Percentiles rank a stretch among this genome's conserved stretches.
phyloP scores from a whole-genome alignment of 2,329 filamentous ascomycete genomes.

The Neurospora sp. region DNA sequence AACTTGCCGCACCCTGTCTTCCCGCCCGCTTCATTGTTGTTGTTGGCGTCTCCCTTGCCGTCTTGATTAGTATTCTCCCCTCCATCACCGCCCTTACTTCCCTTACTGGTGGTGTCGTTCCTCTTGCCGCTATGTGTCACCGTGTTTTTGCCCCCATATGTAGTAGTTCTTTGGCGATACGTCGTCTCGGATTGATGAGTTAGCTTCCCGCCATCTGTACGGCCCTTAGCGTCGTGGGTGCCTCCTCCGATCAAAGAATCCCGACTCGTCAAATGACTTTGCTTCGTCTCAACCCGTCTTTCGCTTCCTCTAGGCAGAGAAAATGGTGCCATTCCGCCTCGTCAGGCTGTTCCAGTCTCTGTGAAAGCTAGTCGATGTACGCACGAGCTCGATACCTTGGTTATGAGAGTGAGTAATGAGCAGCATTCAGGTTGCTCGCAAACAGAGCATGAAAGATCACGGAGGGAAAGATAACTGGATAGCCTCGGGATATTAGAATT shows the following conservation, averaged over 20 bases:
- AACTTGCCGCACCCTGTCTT: neutral
- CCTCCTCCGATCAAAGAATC: neutral
- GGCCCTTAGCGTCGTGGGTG: neutral
- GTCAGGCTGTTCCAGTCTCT: neutral
- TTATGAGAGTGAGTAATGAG: neutral
- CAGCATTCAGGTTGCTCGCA: neutral
- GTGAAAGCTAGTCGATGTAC: neutral
- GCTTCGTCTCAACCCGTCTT: neutral
- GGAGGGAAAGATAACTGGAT: too few species aligned
- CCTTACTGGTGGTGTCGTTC: constrained; percentile 3
- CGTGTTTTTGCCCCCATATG: neutral
- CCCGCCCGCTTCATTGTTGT: neutral
- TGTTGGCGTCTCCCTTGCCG: neutral
- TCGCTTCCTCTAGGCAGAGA: neutral
- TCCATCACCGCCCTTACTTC: constrained; percentile 2
- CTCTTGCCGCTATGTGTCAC: neutral
- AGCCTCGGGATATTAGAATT: neutral
- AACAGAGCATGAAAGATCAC: neutral
- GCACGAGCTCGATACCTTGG: neutral
- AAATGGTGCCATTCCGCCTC: neutral
- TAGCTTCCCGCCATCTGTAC: neutral
- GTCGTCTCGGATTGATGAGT: neutral
- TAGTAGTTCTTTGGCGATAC: neutral
- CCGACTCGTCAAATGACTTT: neutral
- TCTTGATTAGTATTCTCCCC: neutral